phyloP scores from a whole-genome alignment of 2,329 filamentous ascomycete genomes.

The Immersiporthe knoxdaviesiana region DNA sequence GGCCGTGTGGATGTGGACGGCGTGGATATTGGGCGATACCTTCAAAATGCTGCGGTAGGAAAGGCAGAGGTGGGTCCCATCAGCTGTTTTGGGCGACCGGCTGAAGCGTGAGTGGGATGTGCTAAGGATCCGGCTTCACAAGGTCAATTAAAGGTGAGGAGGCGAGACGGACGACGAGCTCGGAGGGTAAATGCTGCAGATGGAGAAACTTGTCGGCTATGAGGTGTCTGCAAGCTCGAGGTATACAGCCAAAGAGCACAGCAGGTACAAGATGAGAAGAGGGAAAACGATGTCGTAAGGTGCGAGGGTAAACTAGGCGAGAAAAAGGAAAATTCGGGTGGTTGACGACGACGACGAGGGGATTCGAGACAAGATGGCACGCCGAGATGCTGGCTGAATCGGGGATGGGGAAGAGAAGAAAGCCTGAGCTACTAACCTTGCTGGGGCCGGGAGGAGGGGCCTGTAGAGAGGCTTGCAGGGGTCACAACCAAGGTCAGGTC shows the following conservation, averaged over 20 bases:
- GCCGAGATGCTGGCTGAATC: not conserved
- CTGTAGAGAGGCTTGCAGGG: conserved; percentile 11
- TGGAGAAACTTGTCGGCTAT: not conserved
- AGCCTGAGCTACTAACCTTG: not conserved
- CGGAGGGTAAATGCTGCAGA: not conserved
- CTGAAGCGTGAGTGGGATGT: conserved; percentile 4
- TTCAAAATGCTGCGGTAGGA: not conserved
- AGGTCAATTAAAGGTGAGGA: not conserved
- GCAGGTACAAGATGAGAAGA: not conserved
- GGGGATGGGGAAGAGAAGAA: conserved; percentile 1
- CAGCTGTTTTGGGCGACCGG: not conserved
- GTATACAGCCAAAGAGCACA: conserved; percentile 1
- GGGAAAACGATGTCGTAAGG: not conserved
- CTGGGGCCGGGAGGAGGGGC: not conserved
- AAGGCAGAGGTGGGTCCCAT: conserved; percentile 15
- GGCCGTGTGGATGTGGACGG: not conserved
- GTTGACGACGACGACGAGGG: conserved; percentile 21
- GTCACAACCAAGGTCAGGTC: conserved; percentile 1
- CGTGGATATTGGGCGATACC: conserved; percentile 1
- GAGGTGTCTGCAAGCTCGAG: not conserved
- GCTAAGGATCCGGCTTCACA: not conserved
- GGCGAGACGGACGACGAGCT: not conserved
- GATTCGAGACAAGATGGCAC: conserved; percentile 13
- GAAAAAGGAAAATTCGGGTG: conserved; percentile 9
- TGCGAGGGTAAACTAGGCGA: not conserved